Evolutionary conservation across 2,329 filamentous ascomycete species (phyloP), one percentile per base, ranked within the genome.

Genomic region (Talaromyces funiculosus): DNA sequence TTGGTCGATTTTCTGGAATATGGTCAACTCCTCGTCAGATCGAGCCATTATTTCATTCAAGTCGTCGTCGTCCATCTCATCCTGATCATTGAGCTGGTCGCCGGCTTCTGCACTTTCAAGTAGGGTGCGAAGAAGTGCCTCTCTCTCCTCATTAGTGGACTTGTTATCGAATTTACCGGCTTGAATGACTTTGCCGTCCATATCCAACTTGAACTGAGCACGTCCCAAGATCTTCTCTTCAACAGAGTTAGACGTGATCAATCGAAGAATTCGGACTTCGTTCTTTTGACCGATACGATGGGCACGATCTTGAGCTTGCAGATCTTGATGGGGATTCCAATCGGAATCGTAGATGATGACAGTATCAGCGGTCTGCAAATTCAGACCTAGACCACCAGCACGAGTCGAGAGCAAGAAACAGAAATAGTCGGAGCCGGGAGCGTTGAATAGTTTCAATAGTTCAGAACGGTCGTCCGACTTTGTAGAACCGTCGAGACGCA

Each of bases 271-370:
- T 68, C 94, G 90, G 60, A 99, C 94, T 76, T 99, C 94, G 69
- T 99, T 99, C 86, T 99, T 99, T 76, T 99, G 94, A 64, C 94
- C 94, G 67, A 99, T 99, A 89, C 94, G 93, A 86, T 99, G 94
- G 51, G 94, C 94, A 87, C 94, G 94, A 88, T 99, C 94, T 73
- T 99, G 94, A 14, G 94, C 94, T 76, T 99, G 94, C 76, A 99
- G 81, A 89, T 99, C 94, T 76, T 99, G 94, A 73, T 97, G 93
- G 72, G 94, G 94, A 76, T 99, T 99, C 94, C 94, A 99, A 79
- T 99, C 94, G 0, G 94, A 99, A 72, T 99, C 94, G 77, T 97
- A 99, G 71, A 99, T 99, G 76, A 99, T 97, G 79, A 99, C 94
- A 1, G 94, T 99, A 76, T 99, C 94, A 43, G 94, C 94, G 49